phyloP scores from a whole-genome alignment of 805 yeast species.

The Hanseniaspora nectarophila region DNA sequence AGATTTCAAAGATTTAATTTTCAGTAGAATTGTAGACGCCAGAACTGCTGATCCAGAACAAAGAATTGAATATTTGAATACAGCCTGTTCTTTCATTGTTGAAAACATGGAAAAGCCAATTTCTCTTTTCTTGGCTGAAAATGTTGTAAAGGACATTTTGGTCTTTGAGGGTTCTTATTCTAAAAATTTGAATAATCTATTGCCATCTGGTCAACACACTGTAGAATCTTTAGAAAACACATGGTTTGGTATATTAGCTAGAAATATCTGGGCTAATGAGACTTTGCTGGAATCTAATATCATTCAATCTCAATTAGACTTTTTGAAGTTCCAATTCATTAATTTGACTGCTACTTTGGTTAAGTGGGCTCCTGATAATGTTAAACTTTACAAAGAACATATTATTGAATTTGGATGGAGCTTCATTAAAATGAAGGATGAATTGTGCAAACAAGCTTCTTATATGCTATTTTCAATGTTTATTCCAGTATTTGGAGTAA shows the following conservation, averaged over 20 bases:
- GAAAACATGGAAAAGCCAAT: constrained; percentile 40
- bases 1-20: constrained; percentile 46
- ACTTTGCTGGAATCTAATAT: constrained; percentile 35
- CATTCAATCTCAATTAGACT: constrained; percentile 60
- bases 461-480: constrained; percentile 79
- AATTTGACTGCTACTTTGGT: constrained; percentile 71
- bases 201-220: constrained; percentile 26
- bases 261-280: constrained; percentile 60
- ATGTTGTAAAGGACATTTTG: constrained; percentile 54
- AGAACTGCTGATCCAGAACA: constrained; percentile 33
- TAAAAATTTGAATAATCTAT: constrained; percentile 38
- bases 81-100: constrained; percentile 40
- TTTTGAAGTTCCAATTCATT: constrained; percentile 61
- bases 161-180: constrained; percentile 45
- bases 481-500: constrained; percentile 78
- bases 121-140: constrained; percentile 48
- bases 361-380: constrained; percentile 49
- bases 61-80: constrained; percentile 41
- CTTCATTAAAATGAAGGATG: constrained; percentile 77
- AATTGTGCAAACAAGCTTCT: constrained; percentile 81
- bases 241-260: constrained; percentile 58
- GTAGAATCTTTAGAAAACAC: constrained; percentile 23
- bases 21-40: constrained; percentile 38
- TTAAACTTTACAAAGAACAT: constrained; percentile 60
- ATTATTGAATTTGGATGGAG: constrained; percentile 92